phyloP scores from a whole-genome alignment of 1,139 yeast genomes.

The Eremothecium cymbalariae region DNA sequence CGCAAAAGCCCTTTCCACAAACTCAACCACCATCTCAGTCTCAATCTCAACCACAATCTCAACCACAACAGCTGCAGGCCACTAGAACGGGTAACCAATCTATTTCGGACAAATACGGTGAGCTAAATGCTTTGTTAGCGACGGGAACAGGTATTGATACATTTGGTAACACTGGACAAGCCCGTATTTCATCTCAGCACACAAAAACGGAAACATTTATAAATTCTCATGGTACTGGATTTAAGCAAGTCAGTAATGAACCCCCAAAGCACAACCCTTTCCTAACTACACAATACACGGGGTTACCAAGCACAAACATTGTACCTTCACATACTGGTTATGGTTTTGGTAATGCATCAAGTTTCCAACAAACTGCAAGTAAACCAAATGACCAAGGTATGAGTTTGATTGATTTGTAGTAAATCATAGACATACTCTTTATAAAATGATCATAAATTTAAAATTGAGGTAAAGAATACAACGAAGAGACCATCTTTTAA shows the following conservation, averaged over 20 bases:
- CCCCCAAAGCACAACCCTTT: conserved; percentile 58
- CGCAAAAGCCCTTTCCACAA: conserved; percentile 22
- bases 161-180: conserved; percentile 87
- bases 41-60: conserved; percentile 28
- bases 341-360: conserved; percentile 71
- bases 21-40: conserved; percentile 15
- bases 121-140: conserved; percentile 69
- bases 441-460: too few relatives aligned
- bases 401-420: conserved; percentile 34
- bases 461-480: too few relatives aligned
- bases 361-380: conserved; percentile 23
- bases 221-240: conserved; percentile 84
- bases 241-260: conserved; percentile 42
- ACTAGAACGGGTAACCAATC: conserved; percentile 41
- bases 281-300: conserved; percentile 65
- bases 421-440: too few relatives aligned
- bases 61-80: conserved; percentile 32
- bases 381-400: conserved; percentile 24
- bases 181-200: conserved; percentile 88
- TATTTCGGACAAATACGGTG: conserved; percentile 51
- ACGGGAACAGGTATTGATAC: conserved; percentile 92
- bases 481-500: too few relatives aligned
- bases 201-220: conserved; percentile 74
- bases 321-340: conserved; percentile 78
- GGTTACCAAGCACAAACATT: conserved; percentile 52